Conservation (phyloP, 768 basidiomycete species). For the Zangia roseola region DNA sequence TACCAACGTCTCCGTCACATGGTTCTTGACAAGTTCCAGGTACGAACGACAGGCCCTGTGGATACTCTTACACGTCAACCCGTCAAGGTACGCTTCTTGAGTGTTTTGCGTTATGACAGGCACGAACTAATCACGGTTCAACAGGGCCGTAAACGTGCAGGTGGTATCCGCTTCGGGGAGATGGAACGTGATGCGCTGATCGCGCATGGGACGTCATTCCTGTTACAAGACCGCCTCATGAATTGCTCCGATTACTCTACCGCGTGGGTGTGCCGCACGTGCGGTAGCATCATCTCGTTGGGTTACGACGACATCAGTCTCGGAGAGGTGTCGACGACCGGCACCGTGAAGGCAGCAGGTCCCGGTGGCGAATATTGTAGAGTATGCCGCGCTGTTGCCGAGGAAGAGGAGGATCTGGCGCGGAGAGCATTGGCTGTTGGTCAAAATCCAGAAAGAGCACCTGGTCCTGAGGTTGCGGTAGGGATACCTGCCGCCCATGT, state of each 20-base stretch:
- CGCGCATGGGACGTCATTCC: constrained; percentile 97
- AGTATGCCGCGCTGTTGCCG: constrained; percentile 76
- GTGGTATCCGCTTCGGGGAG: constrained; percentile 99
- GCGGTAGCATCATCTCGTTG: constrained; percentile 92
- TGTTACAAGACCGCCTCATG: constrained; percentile 98
- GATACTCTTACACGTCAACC: constrained; percentile 96
- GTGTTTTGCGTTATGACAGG: neutral
- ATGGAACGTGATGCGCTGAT: constrained; percentile 99
- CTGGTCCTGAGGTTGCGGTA: constrained; percentile 56
- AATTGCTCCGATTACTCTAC: constrained; percentile 99
- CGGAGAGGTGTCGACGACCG: constrained; percentile 56
- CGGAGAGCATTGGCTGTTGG: constrained; percentile 60
- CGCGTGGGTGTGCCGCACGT: constrained; percentile 97
- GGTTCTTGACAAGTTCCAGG: constrained; percentile 99
- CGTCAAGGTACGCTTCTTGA: constrained; percentile 68
- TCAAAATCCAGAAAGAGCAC: constrained; percentile 40
- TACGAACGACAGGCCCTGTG: constrained; percentile 95
- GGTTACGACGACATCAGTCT: constrained; percentile 89
- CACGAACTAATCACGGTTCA: constrained; percentile 6
- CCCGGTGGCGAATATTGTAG: constrained; percentile 94
- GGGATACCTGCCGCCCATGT: constrained; percentile 68
- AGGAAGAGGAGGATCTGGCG: constrained; percentile 60
- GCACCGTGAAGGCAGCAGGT: constrained; percentile 56
- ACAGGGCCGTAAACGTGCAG: constrained; percentile 95
- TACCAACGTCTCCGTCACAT: constrained; percentile 99